A percentile compares a stretch with the other conserved stretches of the same genome.
Evolutionary conservation across 202 grass and related monocot species (phyloP).

Genomic region (Carex sylvatica): DNA sequence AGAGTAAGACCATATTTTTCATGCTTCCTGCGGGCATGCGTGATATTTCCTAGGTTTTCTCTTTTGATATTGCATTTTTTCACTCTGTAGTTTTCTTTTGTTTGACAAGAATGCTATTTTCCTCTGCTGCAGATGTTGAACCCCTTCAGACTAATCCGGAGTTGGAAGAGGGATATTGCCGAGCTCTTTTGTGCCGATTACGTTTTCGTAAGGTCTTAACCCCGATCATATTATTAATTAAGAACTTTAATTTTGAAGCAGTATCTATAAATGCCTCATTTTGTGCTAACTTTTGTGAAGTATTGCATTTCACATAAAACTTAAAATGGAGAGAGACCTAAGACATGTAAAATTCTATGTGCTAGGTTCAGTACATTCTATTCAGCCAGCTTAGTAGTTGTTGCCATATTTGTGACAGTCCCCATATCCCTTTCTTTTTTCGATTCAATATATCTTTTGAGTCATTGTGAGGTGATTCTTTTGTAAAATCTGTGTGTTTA

Average conservation of each 20-base stretch:
- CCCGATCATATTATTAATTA: constrained; percentile 30
- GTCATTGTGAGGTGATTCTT: neutral
- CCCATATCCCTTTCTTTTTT: constrained; percentile 5
- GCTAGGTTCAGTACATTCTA: neutral
- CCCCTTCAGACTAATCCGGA: constrained; percentile 87
- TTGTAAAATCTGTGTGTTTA: neutral
- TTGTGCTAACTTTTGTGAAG: neutral
- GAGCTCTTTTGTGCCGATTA: constrained; percentile 86
- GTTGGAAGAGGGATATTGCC: constrained; percentile 89
- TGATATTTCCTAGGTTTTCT: neutral
- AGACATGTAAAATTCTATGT: neutral
- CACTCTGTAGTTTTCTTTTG: neutral
- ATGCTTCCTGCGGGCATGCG: neutral
- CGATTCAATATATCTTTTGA: neutral
- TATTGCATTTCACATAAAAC: neutral
- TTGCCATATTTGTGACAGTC: neutral
- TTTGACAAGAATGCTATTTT: constrained; percentile 28
- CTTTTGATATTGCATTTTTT: constrained; percentile 17
- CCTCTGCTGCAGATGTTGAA: constrained; percentile 67
- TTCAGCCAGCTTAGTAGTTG: neutral
- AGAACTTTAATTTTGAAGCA: constrained; percentile 4
- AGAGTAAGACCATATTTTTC: constrained; percentile 5
- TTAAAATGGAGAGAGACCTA: neutral
- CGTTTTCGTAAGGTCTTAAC: constrained; percentile 99
- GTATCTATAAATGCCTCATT: neutral